Conservation (phyloP, 1,139 yeast species). For the Sugiyamaella sp. region DNA sequence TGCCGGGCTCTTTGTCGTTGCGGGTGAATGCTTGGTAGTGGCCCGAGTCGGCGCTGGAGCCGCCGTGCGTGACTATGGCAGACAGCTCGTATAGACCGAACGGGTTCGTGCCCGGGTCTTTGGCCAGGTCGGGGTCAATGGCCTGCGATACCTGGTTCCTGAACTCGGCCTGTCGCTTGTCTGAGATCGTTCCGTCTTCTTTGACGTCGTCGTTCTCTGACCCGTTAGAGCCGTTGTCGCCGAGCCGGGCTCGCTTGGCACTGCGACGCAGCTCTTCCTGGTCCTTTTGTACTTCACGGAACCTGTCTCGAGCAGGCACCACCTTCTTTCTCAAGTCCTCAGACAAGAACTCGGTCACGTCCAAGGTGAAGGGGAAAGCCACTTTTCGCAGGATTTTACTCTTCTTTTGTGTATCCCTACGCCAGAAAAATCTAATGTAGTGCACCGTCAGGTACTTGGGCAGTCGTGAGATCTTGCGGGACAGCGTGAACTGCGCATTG, state of each 20-base stretch:
- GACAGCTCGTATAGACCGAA: constrained; percentile 82
- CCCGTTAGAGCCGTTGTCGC: constrained; percentile 9
- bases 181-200: constrained; percentile 41
- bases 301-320: constrained; percentile 72
- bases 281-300: constrained; percentile 76
- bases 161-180: constrained; percentile 42
- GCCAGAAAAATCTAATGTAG: constrained; percentile 95
- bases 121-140: constrained; percentile 40
- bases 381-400: constrained; percentile 93
- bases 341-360: constrained; percentile 81
- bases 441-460: constrained; percentile 91
- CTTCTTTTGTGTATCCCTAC: constrained; percentile 85
- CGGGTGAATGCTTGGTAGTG: constrained; percentile 91
- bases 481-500: constrained; percentile 69
- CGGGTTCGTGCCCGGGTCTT: constrained; percentile 72
- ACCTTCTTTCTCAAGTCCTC: constrained; percentile 69
- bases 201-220: constrained; percentile 26
- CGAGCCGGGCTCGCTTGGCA: constrained; percentile 63
- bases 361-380: constrained; percentile 83
- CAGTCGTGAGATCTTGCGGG: constrained; percentile 70
- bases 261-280: constrained; percentile 73
- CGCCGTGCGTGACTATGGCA: constrained; percentile 90
- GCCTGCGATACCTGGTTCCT: constrained; percentile 36
- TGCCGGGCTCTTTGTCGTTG: constrained; percentile 63
- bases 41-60: constrained; percentile 96